These are phyloP conservation scores for Triticum monococcum DNA, from an alignment of 176 grass and related monocot genomes.

Conservation along the genomic window DNA sequence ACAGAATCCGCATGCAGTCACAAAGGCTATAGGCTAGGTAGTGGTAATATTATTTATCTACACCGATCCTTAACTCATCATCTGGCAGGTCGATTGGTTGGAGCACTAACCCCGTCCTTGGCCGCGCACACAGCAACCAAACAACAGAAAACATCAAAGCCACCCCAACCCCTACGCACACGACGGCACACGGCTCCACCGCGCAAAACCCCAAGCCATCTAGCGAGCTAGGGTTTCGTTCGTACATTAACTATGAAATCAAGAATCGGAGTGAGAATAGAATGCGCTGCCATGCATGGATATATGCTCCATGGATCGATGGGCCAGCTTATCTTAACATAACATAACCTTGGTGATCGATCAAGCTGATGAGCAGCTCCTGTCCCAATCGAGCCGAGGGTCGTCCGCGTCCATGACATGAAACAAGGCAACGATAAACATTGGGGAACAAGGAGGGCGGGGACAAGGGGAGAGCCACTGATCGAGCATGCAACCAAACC, in stretches of 20 bases:
- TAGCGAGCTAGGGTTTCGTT: not conserved
- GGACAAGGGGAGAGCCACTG: not conserved
- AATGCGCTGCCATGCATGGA: not conserved
- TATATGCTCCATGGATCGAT: not conserved
- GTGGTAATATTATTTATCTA: not conserved
- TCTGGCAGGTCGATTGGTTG: slow-evolving; percentile 37
- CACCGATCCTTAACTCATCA: slow-evolving; percentile 39
- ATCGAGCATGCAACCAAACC: slow-evolving; percentile 3
- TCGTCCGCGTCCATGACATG: slow-evolving; percentile 50
- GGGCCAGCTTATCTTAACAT: not conserved
- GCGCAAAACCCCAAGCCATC: slow-evolving; percentile 13
- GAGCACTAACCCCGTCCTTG: slow-evolving; percentile 31
- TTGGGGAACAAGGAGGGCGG: slow-evolving; percentile 21
- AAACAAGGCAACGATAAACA: slow-evolving; percentile 43
- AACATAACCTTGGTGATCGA: not conserved
- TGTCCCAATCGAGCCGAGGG: slow-evolving; percentile 33
- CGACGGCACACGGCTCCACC: slow-evolving; percentile 10
- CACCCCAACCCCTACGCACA: slow-evolving; percentile 36
- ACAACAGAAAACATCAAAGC: slow-evolving; percentile 55
- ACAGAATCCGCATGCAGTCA: slow-evolving; percentile 33
- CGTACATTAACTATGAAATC: not conserved
- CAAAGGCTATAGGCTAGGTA: not conserved
- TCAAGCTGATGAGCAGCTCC: slow-evolving; percentile 1
- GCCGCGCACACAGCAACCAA: slow-evolving; percentile 9
- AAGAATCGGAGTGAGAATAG: not conserved